A percentile compares a stretch with the other conserved stretches of the same genome.
These are phyloP conservation scores for Geopyxis carbonaria DNA, from an alignment of 495 filamentous ascomycete species.

Conservation along the genomic window DNA sequence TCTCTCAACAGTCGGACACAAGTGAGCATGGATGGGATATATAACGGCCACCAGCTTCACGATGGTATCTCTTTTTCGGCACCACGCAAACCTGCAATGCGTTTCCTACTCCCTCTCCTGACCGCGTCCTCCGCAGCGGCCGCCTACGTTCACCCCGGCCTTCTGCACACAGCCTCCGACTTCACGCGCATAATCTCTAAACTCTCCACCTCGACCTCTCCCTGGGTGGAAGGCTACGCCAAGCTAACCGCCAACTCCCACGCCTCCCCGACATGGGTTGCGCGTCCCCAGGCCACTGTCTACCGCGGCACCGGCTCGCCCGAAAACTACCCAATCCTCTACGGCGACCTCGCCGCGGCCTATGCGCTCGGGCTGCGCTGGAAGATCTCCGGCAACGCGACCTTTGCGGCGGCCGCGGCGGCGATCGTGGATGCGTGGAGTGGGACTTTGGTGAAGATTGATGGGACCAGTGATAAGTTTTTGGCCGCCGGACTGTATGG, in stretches of 20 bases:
- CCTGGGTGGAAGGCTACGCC: slow-evolving; percentile 28
- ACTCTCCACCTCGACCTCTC: slow-evolving; percentile 21
- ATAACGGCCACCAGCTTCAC: too few relatives aligned
- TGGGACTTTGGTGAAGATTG: slow-evolving; percentile 25
- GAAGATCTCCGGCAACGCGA: slow-evolving; percentile 26
- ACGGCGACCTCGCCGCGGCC: slow-evolving; percentile 28
- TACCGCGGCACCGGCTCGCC: slow-evolving; percentile 26
- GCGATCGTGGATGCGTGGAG: slow-evolving; percentile 30
- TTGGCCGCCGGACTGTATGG: too few relatives aligned
- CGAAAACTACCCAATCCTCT: slow-evolving; percentile 29
- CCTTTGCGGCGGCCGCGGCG: slow-evolving; percentile 26
- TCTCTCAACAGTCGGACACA: too few relatives aligned
- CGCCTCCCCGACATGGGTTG: slow-evolving; percentile 13
- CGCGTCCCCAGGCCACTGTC: slow-evolving; percentile 20
- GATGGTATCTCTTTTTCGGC: too few relatives aligned
- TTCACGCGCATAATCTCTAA: slow-evolving; percentile 26
- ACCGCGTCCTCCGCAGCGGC: too few relatives aligned
- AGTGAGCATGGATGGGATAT: too few relatives aligned
- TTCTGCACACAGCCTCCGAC: slow-evolving; percentile 28
- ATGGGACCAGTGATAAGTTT: slow-evolving; percentile 28
- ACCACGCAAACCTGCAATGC: too few relatives aligned
- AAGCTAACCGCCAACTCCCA: slow-evolving; percentile 25
- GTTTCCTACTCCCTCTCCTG: too few relatives aligned
- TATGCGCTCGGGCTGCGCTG: slow-evolving; percentile 30
- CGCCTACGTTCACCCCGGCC: too few relatives aligned